Evolutionary conservation across 495 filamentous ascomycete species (phyloP).

Genomic region (Copromyces sp.): DNA sequence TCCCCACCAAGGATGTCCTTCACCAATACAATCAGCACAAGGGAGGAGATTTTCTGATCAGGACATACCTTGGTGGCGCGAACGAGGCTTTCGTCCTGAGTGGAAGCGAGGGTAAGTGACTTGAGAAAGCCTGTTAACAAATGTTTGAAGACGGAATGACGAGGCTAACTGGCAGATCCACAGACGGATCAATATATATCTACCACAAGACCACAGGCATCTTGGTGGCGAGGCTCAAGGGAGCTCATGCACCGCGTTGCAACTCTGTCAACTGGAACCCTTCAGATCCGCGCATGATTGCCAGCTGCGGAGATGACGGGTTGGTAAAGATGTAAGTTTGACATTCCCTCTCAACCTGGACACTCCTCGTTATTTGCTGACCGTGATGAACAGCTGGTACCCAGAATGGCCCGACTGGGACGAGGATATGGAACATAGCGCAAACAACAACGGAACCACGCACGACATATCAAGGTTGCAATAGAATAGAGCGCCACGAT

Average conservation of each 20-base stretch:
- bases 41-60: constrained; percentile 64
- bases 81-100: constrained; percentile 82
- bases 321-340: constrained; percentile 71
- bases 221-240: constrained; percentile 57
- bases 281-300: constrained; percentile 71
- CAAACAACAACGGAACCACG: background rate
- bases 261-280: constrained; percentile 94
- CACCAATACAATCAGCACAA: constrained; percentile 63
- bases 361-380: background rate
- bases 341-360: background rate
- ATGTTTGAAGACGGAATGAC: background rate
- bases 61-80: constrained; percentile 78
- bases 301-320: constrained; percentile 80
- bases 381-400: background rate
- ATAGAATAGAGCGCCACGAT: background rate
- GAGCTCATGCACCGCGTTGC: constrained; percentile 65
- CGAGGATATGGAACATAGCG: background rate
- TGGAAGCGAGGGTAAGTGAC: constrained; percentile 73
- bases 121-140: background rate
- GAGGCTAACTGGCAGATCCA: background rate
- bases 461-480: background rate
- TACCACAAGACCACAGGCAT: constrained; percentile 80
- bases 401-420: background rate
- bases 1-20: constrained; percentile 61
- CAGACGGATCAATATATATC: constrained; percentile 72